A percentile compares a stretch with the other conserved stretches of the same genome.
phyloP scores from a whole-genome alignment of 2,329 filamentous ascomycete species.

The Diaporthe amygdali region DNA sequence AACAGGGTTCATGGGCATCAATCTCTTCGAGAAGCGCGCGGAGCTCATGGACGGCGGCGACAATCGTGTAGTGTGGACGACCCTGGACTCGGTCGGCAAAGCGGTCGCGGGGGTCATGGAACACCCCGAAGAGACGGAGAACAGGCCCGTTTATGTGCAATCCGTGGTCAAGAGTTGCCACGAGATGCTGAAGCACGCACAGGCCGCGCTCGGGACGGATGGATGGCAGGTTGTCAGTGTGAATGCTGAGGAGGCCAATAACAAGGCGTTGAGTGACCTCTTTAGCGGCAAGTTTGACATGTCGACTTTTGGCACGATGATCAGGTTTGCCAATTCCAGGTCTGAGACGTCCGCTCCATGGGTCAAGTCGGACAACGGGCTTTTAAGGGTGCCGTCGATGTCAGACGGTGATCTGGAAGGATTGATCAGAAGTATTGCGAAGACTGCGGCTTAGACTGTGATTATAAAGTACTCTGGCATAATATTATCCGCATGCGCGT shows the following conservation, averaged over 20 bases:
- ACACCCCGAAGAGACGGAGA: slow-evolving; percentile 35
- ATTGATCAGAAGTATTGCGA: not conserved
- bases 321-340: slow-evolving; percentile 27
- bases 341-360: slow-evolving; percentile 23
- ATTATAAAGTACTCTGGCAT: too few relatives aligned
- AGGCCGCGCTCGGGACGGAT: slow-evolving; percentile 26
- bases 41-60: slow-evolving; percentile 34
- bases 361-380: slow-evolving; percentile 29
- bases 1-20: slow-evolving; percentile 29
- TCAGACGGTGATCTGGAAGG: not conserved
- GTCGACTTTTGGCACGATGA: slow-evolving; percentile 27
- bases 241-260: slow-evolving; percentile 27
- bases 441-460: not conserved
- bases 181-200: slow-evolving; percentile 29
- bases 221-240: slow-evolving; percentile 27
- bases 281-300: slow-evolving; percentile 28
- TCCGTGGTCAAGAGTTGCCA: slow-evolving; percentile 28
- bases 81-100: slow-evolving; percentile 32
- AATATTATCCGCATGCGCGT: not conserved
- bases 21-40: slow-evolving; percentile 30
- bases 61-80: slow-evolving; percentile 30
- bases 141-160: slow-evolving; percentile 32
- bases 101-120: slow-evolving; percentile 33
- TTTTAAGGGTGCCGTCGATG: slow-evolving; percentile 27
- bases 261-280: slow-evolving; percentile 26